phyloP scores from a whole-genome alignment of 495 filamentous ascomycete genomes.

The Pseudevernia furfuracea region DNA sequence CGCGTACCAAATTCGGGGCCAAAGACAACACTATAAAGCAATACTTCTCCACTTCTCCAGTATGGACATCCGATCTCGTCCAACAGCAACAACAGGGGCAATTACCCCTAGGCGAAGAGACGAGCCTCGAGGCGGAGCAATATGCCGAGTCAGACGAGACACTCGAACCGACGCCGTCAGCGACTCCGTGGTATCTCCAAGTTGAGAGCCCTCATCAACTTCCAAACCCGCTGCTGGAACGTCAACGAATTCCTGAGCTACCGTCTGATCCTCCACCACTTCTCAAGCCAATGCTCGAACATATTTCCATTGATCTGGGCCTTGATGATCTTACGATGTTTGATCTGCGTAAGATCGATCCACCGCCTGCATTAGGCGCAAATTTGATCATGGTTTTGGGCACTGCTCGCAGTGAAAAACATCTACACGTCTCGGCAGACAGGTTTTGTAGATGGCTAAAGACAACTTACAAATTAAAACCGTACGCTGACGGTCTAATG shows the following conservation, averaged over 20 bases:
- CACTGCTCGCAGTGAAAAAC: constrained; percentile 87
- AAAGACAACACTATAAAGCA: neutral
- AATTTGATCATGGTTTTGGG: constrained; percentile 88
- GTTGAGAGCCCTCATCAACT: constrained; percentile 44
- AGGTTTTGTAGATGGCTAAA: constrained; percentile 81
- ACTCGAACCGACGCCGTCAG: neutral
- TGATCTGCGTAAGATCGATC: constrained; percentile 77
- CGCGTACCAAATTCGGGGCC: neutral
- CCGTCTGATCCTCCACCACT: constrained; percentile 67
- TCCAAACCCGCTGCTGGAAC: constrained; percentile 46
- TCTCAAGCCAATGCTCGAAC: constrained; percentile 64
- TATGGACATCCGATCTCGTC: constrained; percentile 6
- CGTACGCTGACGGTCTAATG: constrained; percentile 78
- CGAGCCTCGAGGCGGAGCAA: neutral
- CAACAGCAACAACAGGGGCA: constrained; percentile 10
- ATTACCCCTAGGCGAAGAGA: neutral
- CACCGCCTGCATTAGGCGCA: constrained; percentile 76
- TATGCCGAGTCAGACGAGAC: neutral
- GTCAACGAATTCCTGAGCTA: constrained; percentile 64
- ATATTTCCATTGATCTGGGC: constrained; percentile 71
- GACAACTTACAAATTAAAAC: constrained; percentile 56
- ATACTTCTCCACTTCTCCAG: neutral
- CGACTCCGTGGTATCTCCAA: constrained; percentile 80
- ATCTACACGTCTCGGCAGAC: constrained; percentile 87
- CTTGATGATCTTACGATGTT: constrained; percentile 68